Evolutionary conservation across 1,284 basidiomycete species (phyloP).

Genomic region (Cystobasidium slooffiae): DNA sequence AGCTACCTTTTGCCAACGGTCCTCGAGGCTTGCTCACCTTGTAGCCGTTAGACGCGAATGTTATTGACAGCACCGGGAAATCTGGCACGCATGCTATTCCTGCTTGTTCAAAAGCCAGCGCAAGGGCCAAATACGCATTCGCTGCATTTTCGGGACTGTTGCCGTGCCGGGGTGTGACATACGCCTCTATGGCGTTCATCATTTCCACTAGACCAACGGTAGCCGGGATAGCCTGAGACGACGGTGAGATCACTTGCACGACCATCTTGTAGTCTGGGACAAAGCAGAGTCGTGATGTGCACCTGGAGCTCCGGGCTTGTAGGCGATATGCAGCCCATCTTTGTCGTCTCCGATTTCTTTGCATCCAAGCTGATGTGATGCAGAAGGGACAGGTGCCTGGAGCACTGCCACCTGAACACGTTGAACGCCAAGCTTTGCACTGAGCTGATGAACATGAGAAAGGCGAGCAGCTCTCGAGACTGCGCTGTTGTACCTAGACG

Average conservation of each 20-base stretch:
- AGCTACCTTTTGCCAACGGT: background rate
- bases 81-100: background rate
- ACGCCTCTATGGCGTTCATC: background rate
- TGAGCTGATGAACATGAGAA: background rate
- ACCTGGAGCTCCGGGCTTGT: background rate
- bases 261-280: background rate
- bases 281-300: constrained; percentile 1
- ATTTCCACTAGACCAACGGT: background rate
- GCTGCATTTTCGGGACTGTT: background rate
- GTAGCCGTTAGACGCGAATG: background rate
- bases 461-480: background rate
- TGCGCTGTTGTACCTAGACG: background rate
- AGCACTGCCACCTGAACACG: background rate
- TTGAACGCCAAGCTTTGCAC: background rate
- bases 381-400: background rate
- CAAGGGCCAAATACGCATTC: background rate
- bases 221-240: constrained; percentile 8
- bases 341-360: background rate
- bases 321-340: background rate
- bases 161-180: constrained; percentile 1
- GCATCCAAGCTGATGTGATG: background rate
- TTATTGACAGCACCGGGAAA: constrained; percentile 1
- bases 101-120: background rate
- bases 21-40: background rate
- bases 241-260: background rate